Base-by-base conservation (phyloP, 176 grass and related monocot genomes). In the Thalia dealbata region DNA sequence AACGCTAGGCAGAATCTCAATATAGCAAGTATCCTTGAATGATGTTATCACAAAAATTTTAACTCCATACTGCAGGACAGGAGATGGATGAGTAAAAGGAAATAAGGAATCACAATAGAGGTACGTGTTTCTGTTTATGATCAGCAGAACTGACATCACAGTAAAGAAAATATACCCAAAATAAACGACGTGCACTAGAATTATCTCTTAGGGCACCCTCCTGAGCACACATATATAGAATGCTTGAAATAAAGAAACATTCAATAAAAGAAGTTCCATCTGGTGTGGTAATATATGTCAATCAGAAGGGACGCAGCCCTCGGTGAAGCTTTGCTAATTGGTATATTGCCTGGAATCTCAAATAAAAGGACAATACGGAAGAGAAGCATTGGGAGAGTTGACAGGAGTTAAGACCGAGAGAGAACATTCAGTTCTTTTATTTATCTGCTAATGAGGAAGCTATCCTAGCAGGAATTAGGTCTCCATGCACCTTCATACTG, bases 1-100 rank as follows among this genome's bases (percentile, higher is more conserved):
- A 81, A 69, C 55, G 26, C 81, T 84, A 28, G 84, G 88, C 52
- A 81, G 75, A 81, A 86, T 91, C 78, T 91, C 84, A 48, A 91
- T 91, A 55, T 91, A 91, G 71, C 88, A 86, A 19, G 88, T 91
- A 83, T 91, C 81, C 82, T 84, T 84, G 81, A 91, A 91, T 11
- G 88, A 91, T 77, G 84, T 91, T 79, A 91, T 91, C 45, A 91
- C 84, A 76, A 91, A 86, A 83, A 91, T 86, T 82, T 91, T 91
- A 69, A 91, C 84, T 18, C 88, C 88, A 30, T 91, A 91, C 88
- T 91, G 81, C 75, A 66, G 43, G 75, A 84, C 64, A 84, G 25
- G 26, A 78, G 14, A 68, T 68, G 6, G 32, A 64, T 6, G 9
- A 45, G 44, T 38, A 19, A 44, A 42, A 62, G 70, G 41, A 63